phyloP scores from a whole-genome alignment of 2,329 filamentous ascomycete species.

The Fusarium oligoseptatum region DNA sequence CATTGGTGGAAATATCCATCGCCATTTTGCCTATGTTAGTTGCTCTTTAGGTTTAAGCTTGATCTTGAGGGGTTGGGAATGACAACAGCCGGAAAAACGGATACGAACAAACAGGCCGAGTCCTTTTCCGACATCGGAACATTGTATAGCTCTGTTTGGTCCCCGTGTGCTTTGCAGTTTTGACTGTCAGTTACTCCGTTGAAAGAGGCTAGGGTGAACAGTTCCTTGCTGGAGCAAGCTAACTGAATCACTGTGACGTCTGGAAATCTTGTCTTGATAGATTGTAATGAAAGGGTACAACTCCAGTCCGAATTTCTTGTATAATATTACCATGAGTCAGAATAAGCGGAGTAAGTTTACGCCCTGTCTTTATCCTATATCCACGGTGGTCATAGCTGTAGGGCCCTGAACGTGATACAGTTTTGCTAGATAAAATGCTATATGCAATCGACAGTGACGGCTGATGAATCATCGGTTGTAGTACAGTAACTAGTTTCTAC shows the following conservation, averaged over 20 bases:
- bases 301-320: not conserved
- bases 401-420: no score
- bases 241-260: not conserved
- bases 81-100: not conserved
- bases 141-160: not conserved
- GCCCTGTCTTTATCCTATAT: rapidly evolving
- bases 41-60: not conserved
- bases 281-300: not conserved
- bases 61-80: not conserved
- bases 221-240: not conserved
- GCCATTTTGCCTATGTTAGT: not conserved
- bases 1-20: not conserved
- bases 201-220: not conserved
- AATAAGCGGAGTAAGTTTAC: no score
- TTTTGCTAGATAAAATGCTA: no score
- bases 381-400: no score
- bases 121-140: slow-evolving; percentile 4
- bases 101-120: not conserved
- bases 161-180: not conserved
- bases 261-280: not conserved
- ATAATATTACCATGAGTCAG: not conserved
- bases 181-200: rapidly evolving
- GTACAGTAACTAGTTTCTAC: no score
- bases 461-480: no score
- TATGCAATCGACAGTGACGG: no score